A percentile compares a stretch with the other conserved stretches of the same genome.
These are phyloP conservation scores for Xylaria sp. DNA, from an alignment of 2,329 filamentous ascomycete species.

Conservation along the genomic window DNA sequence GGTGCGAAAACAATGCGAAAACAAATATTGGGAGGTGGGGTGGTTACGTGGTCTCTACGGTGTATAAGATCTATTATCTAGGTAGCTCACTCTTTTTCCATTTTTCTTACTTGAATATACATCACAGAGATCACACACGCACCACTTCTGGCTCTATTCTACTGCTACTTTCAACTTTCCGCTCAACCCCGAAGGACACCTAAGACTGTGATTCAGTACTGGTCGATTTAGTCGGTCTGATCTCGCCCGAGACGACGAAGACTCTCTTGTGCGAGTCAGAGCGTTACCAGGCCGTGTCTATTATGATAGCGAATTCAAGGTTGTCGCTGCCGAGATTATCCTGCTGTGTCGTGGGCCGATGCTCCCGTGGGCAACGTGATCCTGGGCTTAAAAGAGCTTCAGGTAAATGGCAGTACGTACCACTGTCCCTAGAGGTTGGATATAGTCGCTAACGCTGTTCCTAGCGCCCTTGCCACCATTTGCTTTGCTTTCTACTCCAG, in stretches of 20 bases:
- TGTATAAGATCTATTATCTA: too few relatives aligned
- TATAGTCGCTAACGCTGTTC: slow-evolving; percentile 9
- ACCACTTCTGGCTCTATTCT: background rate
- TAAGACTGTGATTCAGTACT: slow-evolving; percentile 9
- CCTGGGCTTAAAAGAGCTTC: slow-evolving; percentile 31
- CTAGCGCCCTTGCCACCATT: slow-evolving; percentile 14
- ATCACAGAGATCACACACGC: background rate
- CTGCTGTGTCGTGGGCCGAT: slow-evolving; percentile 21
- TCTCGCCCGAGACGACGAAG: slow-evolving; percentile 28
- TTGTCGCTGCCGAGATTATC: slow-evolving; percentile 18
- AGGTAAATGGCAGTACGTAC: slow-evolving; percentile 8
- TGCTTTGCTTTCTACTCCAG: slow-evolving; percentile 25
- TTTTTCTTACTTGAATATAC: slow-evolving; percentile 1
- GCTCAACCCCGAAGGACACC: background rate
- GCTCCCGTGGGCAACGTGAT: slow-evolving; percentile 23
- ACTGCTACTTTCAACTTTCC: background rate
- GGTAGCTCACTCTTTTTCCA: background rate
- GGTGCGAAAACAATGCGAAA: too few relatives aligned
- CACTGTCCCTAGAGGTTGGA: background rate
- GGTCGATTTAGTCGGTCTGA: too few relatives aligned
- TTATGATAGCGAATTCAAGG: slow-evolving; percentile 20
- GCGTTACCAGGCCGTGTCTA: slow-evolving; percentile 17
- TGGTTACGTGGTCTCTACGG: too few relatives aligned
- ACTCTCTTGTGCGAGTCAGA: slow-evolving; percentile 25
- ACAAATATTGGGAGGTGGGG: too few relatives aligned